Evolutionary conservation across 2,329 filamentous ascomycete genomes (phyloP).

Genomic region (Knoxdaviesia capensis): DNA sequence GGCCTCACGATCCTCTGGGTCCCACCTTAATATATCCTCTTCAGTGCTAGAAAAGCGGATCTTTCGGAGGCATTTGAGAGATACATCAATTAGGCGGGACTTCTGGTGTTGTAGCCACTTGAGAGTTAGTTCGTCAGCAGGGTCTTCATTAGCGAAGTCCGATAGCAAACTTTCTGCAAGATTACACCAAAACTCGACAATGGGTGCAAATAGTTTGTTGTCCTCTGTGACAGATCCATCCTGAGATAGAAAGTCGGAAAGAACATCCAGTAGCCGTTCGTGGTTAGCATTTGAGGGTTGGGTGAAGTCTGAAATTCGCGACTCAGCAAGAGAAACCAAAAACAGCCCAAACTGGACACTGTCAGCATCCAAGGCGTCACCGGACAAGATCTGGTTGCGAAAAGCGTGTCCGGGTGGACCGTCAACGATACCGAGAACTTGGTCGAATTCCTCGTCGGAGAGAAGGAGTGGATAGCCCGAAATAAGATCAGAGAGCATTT

Average conservation of each 20-base stretch:
- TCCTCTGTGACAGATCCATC: slow-evolving; percentile 49
- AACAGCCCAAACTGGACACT: slow-evolving; percentile 45
- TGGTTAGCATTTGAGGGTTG: slow-evolving; percentile 27
- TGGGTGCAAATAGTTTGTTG: slow-evolving; percentile 53
- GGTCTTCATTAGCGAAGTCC: no score
- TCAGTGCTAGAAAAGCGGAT: no score
- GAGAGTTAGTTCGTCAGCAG: no score
- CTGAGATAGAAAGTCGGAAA: slow-evolving; percentile 45
- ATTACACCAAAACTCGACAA: slow-evolving; percentile 64
- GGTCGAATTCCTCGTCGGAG: slow-evolving; percentile 32
- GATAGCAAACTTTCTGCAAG: slow-evolving; percentile 43
- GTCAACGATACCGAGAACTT: slow-evolving; percentile 37
- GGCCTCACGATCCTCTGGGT: slow-evolving; percentile 42
- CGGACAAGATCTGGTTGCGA: slow-evolving; percentile 10
- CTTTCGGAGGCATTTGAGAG: no score
- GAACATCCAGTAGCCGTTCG: slow-evolving; percentile 30
- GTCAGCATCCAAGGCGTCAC: slow-evolving; percentile 43
- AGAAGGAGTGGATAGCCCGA: slow-evolving; percentile 45
- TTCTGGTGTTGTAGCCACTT: no score
- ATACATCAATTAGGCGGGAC: no score
- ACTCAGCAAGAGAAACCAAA: slow-evolving; percentile 48
- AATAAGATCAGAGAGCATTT: slow-evolving; percentile 44
- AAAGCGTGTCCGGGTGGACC: slow-evolving; percentile 28
- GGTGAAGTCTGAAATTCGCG: slow-evolving; percentile 39
- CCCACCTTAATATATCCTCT: slow-evolving; percentile 41